A percentile compares a stretch with the other conserved stretches of the same genome.
Evolutionary conservation across 352 stramenopile species (phyloP).

Genomic region (Pythium utonaiense): DNA sequence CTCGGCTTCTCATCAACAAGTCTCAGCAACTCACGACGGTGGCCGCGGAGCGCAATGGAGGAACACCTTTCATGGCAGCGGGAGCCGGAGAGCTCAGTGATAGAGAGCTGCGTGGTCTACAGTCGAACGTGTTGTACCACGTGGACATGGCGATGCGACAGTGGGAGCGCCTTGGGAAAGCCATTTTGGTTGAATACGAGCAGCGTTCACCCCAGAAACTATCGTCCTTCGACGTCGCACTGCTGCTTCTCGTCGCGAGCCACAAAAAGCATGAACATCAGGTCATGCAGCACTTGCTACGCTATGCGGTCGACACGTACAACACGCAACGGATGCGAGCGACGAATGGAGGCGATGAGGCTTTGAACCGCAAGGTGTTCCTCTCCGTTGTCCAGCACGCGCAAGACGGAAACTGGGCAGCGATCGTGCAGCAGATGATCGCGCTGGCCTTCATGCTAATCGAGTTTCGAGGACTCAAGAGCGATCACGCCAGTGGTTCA

Average conservation of each 20-base stretch:
- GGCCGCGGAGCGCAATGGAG: background rate
- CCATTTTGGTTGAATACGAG: constrained; percentile 41
- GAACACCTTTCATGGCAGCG: background rate
- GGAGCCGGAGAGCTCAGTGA: constrained; percentile 5
- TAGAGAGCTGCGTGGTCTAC: constrained; percentile 29
- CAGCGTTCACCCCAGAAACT: constrained; percentile 23
- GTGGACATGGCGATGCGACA: constrained; percentile 46
- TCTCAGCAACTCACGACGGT: constrained; percentile 21
- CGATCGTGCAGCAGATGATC: constrained; percentile 34
- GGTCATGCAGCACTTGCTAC: constrained; percentile 28
- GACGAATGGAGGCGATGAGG: constrained; percentile 6
- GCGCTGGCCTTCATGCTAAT: constrained; percentile 33
- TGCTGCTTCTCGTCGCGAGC: constrained; percentile 40
- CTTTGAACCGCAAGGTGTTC: constrained; percentile 20
- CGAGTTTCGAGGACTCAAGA: constrained; percentile 22
- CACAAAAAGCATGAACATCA: constrained; percentile 29
- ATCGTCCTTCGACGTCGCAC: constrained; percentile 37
- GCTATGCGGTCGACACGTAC: constrained; percentile 29
- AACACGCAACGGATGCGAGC: background rate
- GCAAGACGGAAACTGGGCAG: constrained; percentile 33
- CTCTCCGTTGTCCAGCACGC: constrained; percentile 26
- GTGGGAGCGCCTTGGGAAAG: constrained; percentile 31
- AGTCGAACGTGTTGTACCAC: constrained; percentile 58
- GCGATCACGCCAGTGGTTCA: constrained; percentile 8
- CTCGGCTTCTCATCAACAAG: constrained; percentile 36